Evolutionary conservation across 139 green algal genomes (phyloP).

Genomic region (Closterium sp.): DNA sequence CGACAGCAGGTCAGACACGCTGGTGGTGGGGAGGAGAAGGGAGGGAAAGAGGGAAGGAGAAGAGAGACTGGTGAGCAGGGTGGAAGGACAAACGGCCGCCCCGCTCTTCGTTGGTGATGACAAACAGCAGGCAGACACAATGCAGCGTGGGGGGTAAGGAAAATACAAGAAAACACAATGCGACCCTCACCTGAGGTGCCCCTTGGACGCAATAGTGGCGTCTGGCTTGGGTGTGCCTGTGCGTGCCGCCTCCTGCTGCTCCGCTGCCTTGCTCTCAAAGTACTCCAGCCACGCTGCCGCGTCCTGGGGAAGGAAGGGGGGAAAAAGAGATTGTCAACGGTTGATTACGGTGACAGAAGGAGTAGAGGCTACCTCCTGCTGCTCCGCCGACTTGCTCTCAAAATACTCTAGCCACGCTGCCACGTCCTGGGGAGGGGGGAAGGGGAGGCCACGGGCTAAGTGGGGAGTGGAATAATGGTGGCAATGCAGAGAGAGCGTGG

Average conservation of each 20-base stretch:
- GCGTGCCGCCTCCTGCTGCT: conserved; percentile 49
- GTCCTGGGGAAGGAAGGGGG: conserved; percentile 14
- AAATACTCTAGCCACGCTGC: conserved; percentile 60
- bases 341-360: background rate
- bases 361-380: conserved; percentile 6
- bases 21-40: background rate
- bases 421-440: conserved; percentile 42
- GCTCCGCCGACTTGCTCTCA: conserved; percentile 54
- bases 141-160: background rate
- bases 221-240: conserved; percentile 36
- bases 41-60: background rate
- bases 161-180: background rate
- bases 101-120: too few species aligned
- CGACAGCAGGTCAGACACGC: conserved; percentile 44
- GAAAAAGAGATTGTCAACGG: too few species aligned
- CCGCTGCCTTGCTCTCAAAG: conserved; percentile 57
- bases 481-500: too few species aligned
- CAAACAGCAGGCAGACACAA: background rate
- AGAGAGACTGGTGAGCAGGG: background rate
- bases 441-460: background rate
- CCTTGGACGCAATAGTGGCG: conserved; percentile 43
- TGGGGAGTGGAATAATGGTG: too few species aligned
- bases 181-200: conserved; percentile 35
- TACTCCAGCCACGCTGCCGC: conserved; percentile 59
- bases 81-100: too few species aligned